phyloP scores from a whole-genome alignment of 2,329 filamentous ascomycete species.

The Coniella lustricola region DNA sequence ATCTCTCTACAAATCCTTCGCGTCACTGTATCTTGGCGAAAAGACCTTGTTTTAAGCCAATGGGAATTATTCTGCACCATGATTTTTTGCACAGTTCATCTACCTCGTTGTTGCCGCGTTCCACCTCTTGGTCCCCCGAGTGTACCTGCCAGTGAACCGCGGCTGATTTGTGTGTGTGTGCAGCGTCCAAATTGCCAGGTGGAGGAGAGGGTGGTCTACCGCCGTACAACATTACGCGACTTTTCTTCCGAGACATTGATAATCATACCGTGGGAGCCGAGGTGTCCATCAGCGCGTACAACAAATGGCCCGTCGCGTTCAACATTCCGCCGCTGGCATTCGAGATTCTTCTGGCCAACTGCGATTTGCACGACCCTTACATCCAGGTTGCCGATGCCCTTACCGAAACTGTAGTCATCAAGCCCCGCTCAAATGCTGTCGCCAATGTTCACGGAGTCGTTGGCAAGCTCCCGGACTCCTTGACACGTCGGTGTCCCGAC shows the following conservation, averaged over 20 bases:
- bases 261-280: conserved; percentile 70
- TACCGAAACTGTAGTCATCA: conserved; percentile 60
- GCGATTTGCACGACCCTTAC: conserved; percentile 60
- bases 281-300: conserved; percentile 63
- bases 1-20: conserved; percentile 59
- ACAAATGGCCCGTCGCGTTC: conserved; percentile 72
- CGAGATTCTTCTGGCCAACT: conserved; percentile 78
- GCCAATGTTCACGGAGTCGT: conserved; percentile 68
- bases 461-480: conserved; percentile 61
- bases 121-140: conserved; percentile 10
- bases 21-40: conserved; percentile 54
- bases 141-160: conserved; percentile 17
- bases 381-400: conserved; percentile 73
- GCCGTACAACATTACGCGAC: conserved; percentile 70
- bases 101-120: too few species aligned
- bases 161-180: conserved; percentile 32
- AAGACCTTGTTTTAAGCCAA: conserved; percentile 36
- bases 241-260: conserved; percentile 71
- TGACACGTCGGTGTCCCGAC: conserved; percentile 69
- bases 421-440: conserved; percentile 59
- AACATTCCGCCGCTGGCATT: conserved; percentile 75
- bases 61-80: neutral
- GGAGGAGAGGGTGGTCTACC: conserved; percentile 58
- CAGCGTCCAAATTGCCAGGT: conserved; percentile 45
- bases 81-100: neutral